Conservation (phyloP, 257 asterid species). For the Forsythia suspensa region DNA sequence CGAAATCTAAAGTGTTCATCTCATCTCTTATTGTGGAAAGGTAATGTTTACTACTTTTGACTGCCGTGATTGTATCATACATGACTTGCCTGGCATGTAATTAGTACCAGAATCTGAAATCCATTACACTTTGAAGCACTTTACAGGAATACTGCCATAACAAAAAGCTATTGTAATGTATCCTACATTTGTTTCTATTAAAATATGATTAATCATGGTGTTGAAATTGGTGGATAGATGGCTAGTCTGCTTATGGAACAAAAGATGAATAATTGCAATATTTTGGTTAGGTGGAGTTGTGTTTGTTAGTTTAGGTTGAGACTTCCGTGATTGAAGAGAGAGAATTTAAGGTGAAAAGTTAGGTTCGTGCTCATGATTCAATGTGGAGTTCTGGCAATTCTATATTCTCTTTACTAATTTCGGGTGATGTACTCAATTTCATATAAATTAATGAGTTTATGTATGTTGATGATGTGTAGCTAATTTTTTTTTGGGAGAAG, state of each 20-base stretch:
- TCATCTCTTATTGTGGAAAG: not conserved
- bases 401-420: too few species aligned
- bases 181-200: not conserved
- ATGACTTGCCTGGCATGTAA: too few species aligned
- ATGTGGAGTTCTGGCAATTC: too few species aligned
- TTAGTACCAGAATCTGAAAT: too few species aligned
- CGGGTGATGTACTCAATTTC: too few species aligned
- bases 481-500: too few species aligned
- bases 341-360: too few species aligned
- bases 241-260: not conserved
- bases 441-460: too few species aligned
- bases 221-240: not conserved
- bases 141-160: not conserved
- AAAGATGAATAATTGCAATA: not conserved
- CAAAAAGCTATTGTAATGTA: not conserved
- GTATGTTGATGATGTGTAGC: too few species aligned
- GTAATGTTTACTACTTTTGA: not conserved
- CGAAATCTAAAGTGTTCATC: conserved; percentile 28
- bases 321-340: not conserved
- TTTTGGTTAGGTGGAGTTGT: not conserved
- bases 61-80: not conserved
- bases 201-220: too few species aligned
- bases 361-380: too few species aligned
- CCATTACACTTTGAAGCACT: too few species aligned
- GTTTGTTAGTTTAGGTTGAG: not conserved